A percentile compares a stretch with the other conserved stretches of the same genome.
phyloP scores from a whole-genome alignment of 2,329 filamentous ascomycete genomes.

The Herpotrichia juniperi region DNA sequence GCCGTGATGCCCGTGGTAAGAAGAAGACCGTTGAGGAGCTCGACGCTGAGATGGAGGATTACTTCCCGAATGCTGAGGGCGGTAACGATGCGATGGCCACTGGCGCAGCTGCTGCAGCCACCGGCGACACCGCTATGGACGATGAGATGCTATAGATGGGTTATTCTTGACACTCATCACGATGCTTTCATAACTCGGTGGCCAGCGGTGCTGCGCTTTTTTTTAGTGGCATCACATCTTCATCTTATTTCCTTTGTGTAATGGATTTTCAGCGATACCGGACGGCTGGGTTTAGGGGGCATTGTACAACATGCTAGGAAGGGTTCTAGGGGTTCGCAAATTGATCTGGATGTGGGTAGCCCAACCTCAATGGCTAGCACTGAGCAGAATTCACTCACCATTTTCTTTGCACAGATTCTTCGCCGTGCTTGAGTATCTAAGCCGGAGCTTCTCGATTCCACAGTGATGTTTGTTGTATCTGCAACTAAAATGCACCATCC shows the following conservation, averaged over 20 bases:
- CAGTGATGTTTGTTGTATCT: too few species aligned
- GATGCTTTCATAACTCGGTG: not conserved
- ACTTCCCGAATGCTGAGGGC: constrained; percentile 68
- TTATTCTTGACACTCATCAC: not conserved
- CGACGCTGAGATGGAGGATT: constrained; percentile 97
- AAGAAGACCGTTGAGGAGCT: constrained; percentile 98
- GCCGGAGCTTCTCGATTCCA: too few species aligned
- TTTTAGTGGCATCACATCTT: too few species aligned
- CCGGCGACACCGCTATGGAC: constrained; percentile 47
- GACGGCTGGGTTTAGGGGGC: constrained; percentile 16
- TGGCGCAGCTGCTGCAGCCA: constrained; percentile 51
- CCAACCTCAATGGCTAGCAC: too few species aligned
- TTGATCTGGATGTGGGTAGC: too few species aligned
- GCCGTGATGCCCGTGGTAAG: constrained; percentile 52
- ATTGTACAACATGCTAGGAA: not conserved
- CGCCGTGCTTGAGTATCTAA: too few species aligned
- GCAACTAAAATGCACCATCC: too few species aligned
- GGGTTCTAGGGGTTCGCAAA: too few species aligned
- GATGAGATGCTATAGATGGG: constrained; percentile 45
- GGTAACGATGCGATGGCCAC: constrained; percentile 52
- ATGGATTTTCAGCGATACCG: not conserved
- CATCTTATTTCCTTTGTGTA: constrained; percentile 1
- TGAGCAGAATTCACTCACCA: too few species aligned
- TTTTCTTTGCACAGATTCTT: too few species aligned
- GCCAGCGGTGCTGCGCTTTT: too few species aligned